Percentiles rank a stretch among this genome's conserved stretches.
Conservation (phyloP, 164 flowering plant genomes). For the Berberis thunbergii region DNA sequence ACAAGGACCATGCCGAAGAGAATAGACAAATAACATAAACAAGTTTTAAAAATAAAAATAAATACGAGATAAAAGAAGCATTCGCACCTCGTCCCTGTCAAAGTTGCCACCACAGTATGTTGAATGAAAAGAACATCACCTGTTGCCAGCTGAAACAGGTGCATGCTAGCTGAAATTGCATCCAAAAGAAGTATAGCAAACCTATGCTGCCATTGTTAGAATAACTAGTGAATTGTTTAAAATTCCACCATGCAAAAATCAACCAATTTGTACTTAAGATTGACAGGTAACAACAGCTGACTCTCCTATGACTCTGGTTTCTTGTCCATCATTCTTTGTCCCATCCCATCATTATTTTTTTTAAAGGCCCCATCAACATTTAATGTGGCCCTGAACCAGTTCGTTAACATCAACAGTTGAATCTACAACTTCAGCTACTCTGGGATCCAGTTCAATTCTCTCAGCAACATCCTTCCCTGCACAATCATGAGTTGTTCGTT, state of each 20-base stretch:
- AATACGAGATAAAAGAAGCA: not conserved
- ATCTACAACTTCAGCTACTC: conserved; percentile 9
- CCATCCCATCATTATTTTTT: too few relatives aligned
- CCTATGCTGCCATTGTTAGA: conserved; percentile 64
- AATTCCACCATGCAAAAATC: conserved; percentile 95
- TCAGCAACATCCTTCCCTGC: conserved; percentile 38
- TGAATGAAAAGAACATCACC: conserved; percentile 96
- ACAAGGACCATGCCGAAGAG: too few relatives aligned
- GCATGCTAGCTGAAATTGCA: conserved; percentile 88
- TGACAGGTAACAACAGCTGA: conserved; percentile 54
- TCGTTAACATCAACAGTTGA: conserved; percentile 15
- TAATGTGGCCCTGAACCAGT: conserved; percentile 19
- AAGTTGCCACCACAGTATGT: conserved; percentile 73
- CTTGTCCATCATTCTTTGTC: conserved; percentile 18
- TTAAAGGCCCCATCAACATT: conserved; percentile 16
- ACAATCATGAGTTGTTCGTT: conserved; percentile 60
- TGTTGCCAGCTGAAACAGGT: conserved; percentile 89
- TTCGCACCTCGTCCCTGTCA: conserved; percentile 82
- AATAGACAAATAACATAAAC: not conserved
- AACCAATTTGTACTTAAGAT: conserved; percentile 75
- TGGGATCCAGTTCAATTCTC: conserved; percentile 26
- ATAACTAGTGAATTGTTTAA: conserved; percentile 78
- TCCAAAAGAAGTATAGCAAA: conserved; percentile 82
- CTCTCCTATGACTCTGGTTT: conserved; percentile 37
- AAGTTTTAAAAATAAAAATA: not conserved